Evolutionary conservation across 2,329 filamentous ascomycete genomes (phyloP).

Genomic region (Ciborinia camelliae): DNA sequence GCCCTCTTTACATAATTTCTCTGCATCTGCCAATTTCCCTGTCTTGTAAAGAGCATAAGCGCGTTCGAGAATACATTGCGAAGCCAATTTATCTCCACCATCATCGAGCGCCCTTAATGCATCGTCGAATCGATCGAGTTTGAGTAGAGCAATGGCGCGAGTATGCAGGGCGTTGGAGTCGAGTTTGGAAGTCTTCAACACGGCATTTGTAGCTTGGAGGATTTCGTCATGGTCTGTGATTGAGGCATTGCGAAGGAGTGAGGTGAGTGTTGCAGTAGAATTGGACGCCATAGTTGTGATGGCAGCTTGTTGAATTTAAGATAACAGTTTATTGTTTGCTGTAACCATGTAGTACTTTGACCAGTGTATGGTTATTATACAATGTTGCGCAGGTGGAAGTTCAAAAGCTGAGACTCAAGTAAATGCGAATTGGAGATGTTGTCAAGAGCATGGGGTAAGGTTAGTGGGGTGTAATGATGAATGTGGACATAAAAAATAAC

Average conservation of each 20-base stretch:
- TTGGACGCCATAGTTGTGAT: slow-evolving; percentile 23
- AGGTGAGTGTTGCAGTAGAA: slow-evolving; percentile 34
- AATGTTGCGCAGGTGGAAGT: neutral
- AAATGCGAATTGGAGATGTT: slow-evolving; percentile 12
- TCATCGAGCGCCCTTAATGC: slow-evolving; percentile 66
- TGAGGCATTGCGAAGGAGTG: slow-evolving; percentile 48
- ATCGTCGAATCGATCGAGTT: slow-evolving; percentile 79
- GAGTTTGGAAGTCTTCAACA: slow-evolving; percentile 58
- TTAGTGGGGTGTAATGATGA: slow-evolving; percentile 13
- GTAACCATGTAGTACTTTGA: slow-evolving; percentile 2
- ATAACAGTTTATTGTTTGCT: neutral
- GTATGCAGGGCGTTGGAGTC: slow-evolving; percentile 61
- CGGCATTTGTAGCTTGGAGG: slow-evolving; percentile 60
- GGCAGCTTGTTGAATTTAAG: neutral
- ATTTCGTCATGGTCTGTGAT: slow-evolving; percentile 72
- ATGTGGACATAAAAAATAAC: slow-evolving; percentile 11
- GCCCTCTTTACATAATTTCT: slow-evolving; percentile 30
- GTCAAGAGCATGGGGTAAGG: slow-evolving; percentile 19
- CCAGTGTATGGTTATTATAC: neutral
- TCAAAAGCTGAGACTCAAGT: neutral
- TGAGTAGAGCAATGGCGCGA: slow-evolving; percentile 70
- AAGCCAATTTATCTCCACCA: slow-evolving; percentile 57
- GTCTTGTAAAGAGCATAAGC: slow-evolving; percentile 83
- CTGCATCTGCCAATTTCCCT: slow-evolving; percentile 64
- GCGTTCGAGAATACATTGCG: slow-evolving; percentile 63